Evolutionary conservation across 2,329 filamentous ascomycete genomes (phyloP).

Genomic region (Xylaria sp.): DNA sequence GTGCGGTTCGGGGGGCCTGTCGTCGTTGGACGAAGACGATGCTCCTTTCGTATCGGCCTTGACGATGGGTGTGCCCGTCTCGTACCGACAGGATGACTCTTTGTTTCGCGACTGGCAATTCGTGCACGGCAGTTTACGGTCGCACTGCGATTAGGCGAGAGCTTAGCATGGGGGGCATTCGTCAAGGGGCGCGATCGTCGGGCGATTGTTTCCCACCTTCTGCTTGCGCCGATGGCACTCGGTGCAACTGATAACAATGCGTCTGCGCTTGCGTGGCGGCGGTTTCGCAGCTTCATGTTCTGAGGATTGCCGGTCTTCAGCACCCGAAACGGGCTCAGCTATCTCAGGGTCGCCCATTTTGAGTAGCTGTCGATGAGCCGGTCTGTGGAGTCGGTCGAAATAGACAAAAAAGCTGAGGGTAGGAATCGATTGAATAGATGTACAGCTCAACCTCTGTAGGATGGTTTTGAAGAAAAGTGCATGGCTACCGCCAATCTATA

Average conservation of each 20-base stretch:
- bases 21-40: constrained; percentile 40
- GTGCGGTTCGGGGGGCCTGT: constrained; percentile 39
- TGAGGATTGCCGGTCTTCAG: constrained; percentile 35
- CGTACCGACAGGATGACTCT: constrained; percentile 65
- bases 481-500: neutral
- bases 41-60: constrained; percentile 48
- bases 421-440: neutral
- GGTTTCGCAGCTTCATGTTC: constrained; percentile 44
- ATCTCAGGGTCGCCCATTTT: constrained; percentile 43
- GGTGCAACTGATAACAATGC: constrained; percentile 70
- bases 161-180: constrained; percentile 23
- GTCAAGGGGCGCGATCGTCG: constrained; percentile 22
- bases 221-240: constrained; percentile 73
- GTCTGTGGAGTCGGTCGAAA: neutral
- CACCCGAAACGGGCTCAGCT: constrained; percentile 36
- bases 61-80: constrained; percentile 59
- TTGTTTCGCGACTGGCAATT: constrained; percentile 69
- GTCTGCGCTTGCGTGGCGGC: constrained; percentile 65
- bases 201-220: constrained; percentile 55
- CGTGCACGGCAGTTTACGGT: constrained; percentile 67
- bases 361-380: neutral
- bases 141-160: constrained; percentile 57
- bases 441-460: neutral
- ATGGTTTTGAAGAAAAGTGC: neutral
- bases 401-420: neutral